A percentile compares a stretch with the other conserved stretches of the same genome.
Conservation (phyloP, 1,284 basidiomycete genomes). For the Trichosporon sp. region DNA sequence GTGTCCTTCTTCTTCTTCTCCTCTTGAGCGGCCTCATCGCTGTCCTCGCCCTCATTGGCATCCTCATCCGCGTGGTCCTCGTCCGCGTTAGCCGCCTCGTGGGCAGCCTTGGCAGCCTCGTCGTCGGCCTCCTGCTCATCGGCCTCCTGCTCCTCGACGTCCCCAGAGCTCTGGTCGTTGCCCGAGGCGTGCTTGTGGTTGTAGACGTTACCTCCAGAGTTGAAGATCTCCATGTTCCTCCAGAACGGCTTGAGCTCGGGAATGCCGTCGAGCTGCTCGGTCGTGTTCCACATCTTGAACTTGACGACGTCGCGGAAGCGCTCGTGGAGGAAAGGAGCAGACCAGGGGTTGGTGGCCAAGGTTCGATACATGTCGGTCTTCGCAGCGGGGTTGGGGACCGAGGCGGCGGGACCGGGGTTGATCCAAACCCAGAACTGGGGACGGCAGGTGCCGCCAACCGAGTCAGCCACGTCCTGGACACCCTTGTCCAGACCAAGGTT, state of each 20-base stretch:
- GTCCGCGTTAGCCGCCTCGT: constrained; percentile 3
- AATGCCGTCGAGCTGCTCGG: constrained; percentile 75
- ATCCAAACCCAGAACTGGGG: constrained; percentile 86
- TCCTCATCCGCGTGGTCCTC: constrained; percentile 1
- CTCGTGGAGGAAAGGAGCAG: constrained; percentile 73
- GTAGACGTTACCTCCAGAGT: constrained; percentile 67
- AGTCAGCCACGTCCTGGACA: constrained; percentile 24
- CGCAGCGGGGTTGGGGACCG: constrained; percentile 67
- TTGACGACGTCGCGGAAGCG: constrained; percentile 73
- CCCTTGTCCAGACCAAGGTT: constrained; percentile 64
- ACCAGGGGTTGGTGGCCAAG: constrained; percentile 73
- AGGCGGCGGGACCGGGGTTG: constrained; percentile 63
- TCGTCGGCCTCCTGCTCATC: neutral
- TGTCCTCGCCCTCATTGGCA: constrained; percentile 12
- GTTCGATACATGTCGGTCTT: constrained; percentile 62
- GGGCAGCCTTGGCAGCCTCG: constrained; percentile 26
- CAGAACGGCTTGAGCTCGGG: constrained; percentile 72
- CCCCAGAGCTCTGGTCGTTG: neutral
- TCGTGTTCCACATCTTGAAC: constrained; percentile 87
- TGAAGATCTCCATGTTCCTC: constrained; percentile 65
- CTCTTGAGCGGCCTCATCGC: constrained; percentile 1
- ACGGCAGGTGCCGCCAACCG: constrained; percentile 55
- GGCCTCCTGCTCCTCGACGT: constrained; percentile 46
- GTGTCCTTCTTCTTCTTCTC: constrained; percentile 54
- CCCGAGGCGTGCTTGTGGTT: constrained; percentile 26